Evolutionary conservation across 1,284 basidiomycete species (phyloP), one percentile per base, ranked within the genome.

Genomic region (Rhodofomes roseus): DNA sequence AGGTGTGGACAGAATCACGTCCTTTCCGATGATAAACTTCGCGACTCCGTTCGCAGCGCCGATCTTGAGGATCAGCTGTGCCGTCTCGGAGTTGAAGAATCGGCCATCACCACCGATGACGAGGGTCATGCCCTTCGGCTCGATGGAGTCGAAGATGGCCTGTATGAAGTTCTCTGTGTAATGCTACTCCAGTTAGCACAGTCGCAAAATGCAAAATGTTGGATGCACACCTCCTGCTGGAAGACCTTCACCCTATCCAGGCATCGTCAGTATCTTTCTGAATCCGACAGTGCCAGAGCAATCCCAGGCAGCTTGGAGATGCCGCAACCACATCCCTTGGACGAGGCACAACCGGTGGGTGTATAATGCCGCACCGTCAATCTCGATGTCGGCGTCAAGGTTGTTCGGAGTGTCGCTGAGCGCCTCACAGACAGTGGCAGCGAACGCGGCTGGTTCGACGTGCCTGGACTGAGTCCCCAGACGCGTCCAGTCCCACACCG

Each of bases 111-210:
- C 97, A 58, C 96, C 96, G 68, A 99, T 87, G 68, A 98, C 96
- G 64, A 99, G 82, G 12, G 96, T 98, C 60, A 89, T 81, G 39
- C 88, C 94, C 62, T 89, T 80, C 54, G 89, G 85, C 16, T 88
- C 83, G 77, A 98, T 93, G 58, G 95, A 92, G 69, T 93, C 88
- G 68, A 99, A 87, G 76, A 95, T 99, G 67, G 95, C 81, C 77
- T 98, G 96, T 61, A 98, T 76, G 71, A 99, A 99, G 84, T 99
- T 99, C 78, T 99, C 96, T 51, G 97, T 99, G 81, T 99, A 99
- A 80, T 98, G 87, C 88, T 93, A 72, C 67, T 66, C 64, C 51
- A 59, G 29, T 37, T 57, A 57, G 31, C 11, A 34, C 31, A 34
- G 31, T 34, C 11, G 31, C 61, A 61, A 37, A 63, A 56, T 56